Conservation (phyloP, 345 rosid species). For the Euphorbia tirucalli region DNA sequence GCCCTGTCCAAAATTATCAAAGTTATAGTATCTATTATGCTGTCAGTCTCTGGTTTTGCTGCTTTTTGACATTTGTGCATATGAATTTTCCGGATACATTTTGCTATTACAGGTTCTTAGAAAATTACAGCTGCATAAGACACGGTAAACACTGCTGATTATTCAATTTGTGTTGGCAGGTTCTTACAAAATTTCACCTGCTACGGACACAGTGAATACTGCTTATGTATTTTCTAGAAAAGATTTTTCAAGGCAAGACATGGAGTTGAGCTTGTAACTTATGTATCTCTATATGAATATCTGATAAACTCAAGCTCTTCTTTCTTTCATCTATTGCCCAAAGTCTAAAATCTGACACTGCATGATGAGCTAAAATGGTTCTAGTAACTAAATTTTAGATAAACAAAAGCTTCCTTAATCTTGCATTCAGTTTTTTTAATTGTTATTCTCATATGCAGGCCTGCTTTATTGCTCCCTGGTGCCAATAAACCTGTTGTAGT, state of each 20-base stretch:
- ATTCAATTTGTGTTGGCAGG: slow-evolving; percentile 45
- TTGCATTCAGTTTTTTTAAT: neutral
- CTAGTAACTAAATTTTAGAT: neutral
- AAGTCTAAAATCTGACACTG: neutral
- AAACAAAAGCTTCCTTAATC: neutral
- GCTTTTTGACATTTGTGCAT: neutral
- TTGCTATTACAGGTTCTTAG: slow-evolving; percentile 58
- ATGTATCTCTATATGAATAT: neutral
- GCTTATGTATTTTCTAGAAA: slow-evolving; percentile 80
- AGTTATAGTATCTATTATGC: neutral
- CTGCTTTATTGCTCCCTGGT: slow-evolving; percentile 85
- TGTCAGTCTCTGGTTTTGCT: neutral
- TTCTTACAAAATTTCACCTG: slow-evolving; percentile 56
- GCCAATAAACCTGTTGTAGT: slow-evolving; percentile 88
- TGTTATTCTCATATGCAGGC: slow-evolving; percentile 42
- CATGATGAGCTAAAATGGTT: neutral
- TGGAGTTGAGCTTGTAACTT: neutral
- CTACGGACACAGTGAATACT: slow-evolving; percentile 66
- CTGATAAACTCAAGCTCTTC: neutral
- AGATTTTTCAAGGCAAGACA: slow-evolving; percentile 78
- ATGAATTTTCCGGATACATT: neutral
- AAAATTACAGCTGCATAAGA: slow-evolving; percentile 61
- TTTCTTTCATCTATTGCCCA: neutral
- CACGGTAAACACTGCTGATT: neutral
- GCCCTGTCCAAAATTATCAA: neutral